Base-by-base conservation (phyloP, 73 alveolate species). In the Paramecium octaurelia region DNA sequence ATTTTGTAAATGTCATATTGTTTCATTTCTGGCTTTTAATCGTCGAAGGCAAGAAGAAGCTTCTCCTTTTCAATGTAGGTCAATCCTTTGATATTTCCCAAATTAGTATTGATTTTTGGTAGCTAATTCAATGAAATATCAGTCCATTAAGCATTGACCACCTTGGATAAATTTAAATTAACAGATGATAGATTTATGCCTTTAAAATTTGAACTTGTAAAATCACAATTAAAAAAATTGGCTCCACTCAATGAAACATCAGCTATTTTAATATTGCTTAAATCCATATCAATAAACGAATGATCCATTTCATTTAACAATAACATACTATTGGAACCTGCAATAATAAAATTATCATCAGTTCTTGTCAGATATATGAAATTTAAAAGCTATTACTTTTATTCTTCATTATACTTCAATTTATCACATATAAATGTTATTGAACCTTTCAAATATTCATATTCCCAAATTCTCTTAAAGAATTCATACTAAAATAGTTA, bases 271-370 rank as follows among this genome's bases (percentile, higher is more conserved):
- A 75, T 75, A 11, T 75, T 75, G 6, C 68, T 75, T 0, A 75
- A 36, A 75, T 75, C 88, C 48, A 31, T 75, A 75, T 75, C 59
- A 9, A 34, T 34, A 75, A 75, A 75, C 1, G 38, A 21, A 36
- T 75, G 38, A 31, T 40, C 59, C 88, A 75, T 75, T 38, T 75
- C 34, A 36, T 75, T 36, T 75, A 75, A 75, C 38, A 75, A 75
- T 21, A 16, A n/a, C 42, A 75, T 34, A 36, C 88, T 36, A 75
- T 75, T 75, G 0, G 88, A 75, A 36, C 64, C 88, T 18, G 60
- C 69, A n/a, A 23, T 54, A 18, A 54, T 18, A 20, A 54, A 54
- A 18, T 18, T 54, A 54, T 54, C 69, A 54, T 54, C 69, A 1
- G 69, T n/a, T 54, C 69, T 54, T 7, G 69, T 54, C 0, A 54